phyloP scores from a whole-genome alignment of 257 asterid species.

The Solanum okadae region DNA sequence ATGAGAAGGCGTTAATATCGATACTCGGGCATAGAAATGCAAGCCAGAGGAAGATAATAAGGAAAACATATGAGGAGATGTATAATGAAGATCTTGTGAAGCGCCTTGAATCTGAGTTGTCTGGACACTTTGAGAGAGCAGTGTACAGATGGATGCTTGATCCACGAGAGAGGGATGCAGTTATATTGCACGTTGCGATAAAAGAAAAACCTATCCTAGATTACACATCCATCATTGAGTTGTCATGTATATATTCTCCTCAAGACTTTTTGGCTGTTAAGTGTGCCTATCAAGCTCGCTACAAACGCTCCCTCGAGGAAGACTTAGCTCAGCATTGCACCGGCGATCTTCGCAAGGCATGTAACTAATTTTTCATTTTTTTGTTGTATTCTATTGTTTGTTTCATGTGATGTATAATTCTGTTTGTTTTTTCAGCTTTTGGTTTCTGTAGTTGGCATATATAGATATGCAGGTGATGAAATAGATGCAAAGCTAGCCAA shows the following conservation, averaged over 20 bases:
- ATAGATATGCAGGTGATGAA: slow-evolving; percentile 49
- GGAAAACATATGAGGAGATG: slow-evolving; percentile 48
- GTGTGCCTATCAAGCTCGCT: slow-evolving; percentile 59
- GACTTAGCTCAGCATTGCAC: slow-evolving; percentile 53
- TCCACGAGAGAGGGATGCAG: slow-evolving; percentile 64
- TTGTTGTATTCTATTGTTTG: neutral
- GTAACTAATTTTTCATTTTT: neutral
- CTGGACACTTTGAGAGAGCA: slow-evolving; percentile 73
- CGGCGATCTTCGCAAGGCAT: slow-evolving; percentile 49
- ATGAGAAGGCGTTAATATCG: slow-evolving; percentile 50
- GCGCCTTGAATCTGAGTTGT: slow-evolving; percentile 64
- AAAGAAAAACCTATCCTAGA: slow-evolving; percentile 27
- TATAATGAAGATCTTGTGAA: slow-evolving; percentile 63
- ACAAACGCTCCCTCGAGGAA: slow-evolving; percentile 63
- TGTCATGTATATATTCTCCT: slow-evolving; percentile 35
- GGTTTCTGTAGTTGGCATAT: slow-evolving; percentile 40
- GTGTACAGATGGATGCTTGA: slow-evolving; percentile 69
- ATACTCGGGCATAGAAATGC: slow-evolving; percentile 55
- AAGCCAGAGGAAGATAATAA: slow-evolving; percentile 48
- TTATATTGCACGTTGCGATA: slow-evolving; percentile 44
- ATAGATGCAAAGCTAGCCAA: slow-evolving; percentile 40
- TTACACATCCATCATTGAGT: slow-evolving; percentile 38
- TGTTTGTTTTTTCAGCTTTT: slow-evolving; percentile 27
- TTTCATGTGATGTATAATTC: neutral
- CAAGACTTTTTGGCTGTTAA: slow-evolving; percentile 50